These are phyloP conservation scores for Apiotrichum brassicae DNA, from an alignment of 1,284 basidiomycete genomes.

Conservation along the genomic window DNA sequence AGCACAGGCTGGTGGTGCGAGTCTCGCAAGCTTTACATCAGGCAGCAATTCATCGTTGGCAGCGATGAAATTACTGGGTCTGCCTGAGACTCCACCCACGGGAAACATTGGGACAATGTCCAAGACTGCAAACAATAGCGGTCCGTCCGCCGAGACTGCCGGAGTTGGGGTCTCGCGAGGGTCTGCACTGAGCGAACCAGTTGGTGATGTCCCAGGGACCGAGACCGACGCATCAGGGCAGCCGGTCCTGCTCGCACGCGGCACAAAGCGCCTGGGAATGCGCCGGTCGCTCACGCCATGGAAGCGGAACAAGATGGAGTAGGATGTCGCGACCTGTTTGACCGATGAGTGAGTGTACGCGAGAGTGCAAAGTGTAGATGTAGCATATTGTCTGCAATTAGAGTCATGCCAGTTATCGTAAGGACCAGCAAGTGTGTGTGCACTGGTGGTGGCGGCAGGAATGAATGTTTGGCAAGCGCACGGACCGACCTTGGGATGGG, in stretches of 20 bases:
- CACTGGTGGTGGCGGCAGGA: too few species aligned
- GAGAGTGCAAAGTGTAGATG: neutral
- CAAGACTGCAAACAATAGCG: neutral
- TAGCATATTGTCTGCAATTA: too few species aligned
- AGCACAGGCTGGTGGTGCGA: constrained; percentile 13
- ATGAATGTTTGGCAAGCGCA: too few species aligned
- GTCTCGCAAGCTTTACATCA: constrained; percentile 28
- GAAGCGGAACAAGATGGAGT: constrained; percentile 24
- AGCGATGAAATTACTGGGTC: constrained; percentile 25
- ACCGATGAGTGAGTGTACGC: neutral
- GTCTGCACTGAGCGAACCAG: too few species aligned
- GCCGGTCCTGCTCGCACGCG: constrained; percentile 20
- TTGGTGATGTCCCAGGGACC: neutral
- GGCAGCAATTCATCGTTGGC: constrained; percentile 24
- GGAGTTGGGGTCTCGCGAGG: too few species aligned
- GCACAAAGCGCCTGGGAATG: constrained; percentile 44
- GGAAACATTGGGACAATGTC: neutral
- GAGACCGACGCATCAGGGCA: neutral
- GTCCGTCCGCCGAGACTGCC: neutral
- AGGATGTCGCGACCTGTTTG: too few species aligned
- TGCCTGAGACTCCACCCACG: neutral
- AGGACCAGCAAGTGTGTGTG: too few species aligned
- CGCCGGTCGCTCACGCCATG: constrained; percentile 37
- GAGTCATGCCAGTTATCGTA: too few species aligned
- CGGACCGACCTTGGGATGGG: too few species aligned